Evolutionary conservation across 257 asterid genomes (phyloP).

Genomic region (Plantago major): DNA sequence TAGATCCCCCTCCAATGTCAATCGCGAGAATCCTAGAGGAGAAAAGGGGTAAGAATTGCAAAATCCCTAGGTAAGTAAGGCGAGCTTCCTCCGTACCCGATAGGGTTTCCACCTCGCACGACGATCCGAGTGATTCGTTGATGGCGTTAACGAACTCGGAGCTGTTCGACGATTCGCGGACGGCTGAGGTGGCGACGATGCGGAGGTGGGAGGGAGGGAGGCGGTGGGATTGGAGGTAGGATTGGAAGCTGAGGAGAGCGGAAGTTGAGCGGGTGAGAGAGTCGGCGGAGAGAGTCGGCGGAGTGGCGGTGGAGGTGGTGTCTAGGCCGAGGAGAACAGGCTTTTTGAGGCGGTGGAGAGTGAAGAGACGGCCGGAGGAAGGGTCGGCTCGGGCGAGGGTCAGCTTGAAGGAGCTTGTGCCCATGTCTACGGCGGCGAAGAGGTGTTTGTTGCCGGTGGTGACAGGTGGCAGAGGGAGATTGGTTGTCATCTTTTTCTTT

Average conservation of each 20-base stretch:
- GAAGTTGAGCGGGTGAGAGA: constrained; percentile 45
- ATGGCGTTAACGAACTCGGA: constrained; percentile 35
- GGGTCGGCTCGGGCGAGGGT: constrained; percentile 47
- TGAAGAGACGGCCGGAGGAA: constrained; percentile 53
- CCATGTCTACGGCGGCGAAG: constrained; percentile 75
- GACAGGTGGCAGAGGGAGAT: no score
- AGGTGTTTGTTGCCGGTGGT: constrained; percentile 17
- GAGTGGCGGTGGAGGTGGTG: constrained; percentile 32
- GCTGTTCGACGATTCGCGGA: constrained; percentile 76
- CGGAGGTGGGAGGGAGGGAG: constrained; percentile 48
- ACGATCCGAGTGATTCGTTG: constrained; percentile 27
- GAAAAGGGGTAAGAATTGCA: constrained; percentile 56
- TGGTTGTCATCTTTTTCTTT: no score
- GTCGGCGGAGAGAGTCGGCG: constrained; percentile 41
- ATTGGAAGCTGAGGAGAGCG: constrained; percentile 49
- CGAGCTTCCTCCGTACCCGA: constrained; percentile 84
- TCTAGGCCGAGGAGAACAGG: constrained; percentile 71
- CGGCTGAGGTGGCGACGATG: constrained; percentile 84
- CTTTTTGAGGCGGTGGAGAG: constrained; percentile 55
- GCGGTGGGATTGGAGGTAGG: constrained; percentile 28
- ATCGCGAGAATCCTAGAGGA: constrained; percentile 46
- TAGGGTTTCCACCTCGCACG: constrained; percentile 42
- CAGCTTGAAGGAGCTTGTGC: constrained; percentile 78
- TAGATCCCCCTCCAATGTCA: constrained; percentile 87
- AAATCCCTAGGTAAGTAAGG: constrained; percentile 61